Percentiles rank a stretch among this genome's conserved stretches.
phyloP scores from a whole-genome alignment of 2,329 filamentous ascomycete genomes.

The Grosmannia huntii region DNA sequence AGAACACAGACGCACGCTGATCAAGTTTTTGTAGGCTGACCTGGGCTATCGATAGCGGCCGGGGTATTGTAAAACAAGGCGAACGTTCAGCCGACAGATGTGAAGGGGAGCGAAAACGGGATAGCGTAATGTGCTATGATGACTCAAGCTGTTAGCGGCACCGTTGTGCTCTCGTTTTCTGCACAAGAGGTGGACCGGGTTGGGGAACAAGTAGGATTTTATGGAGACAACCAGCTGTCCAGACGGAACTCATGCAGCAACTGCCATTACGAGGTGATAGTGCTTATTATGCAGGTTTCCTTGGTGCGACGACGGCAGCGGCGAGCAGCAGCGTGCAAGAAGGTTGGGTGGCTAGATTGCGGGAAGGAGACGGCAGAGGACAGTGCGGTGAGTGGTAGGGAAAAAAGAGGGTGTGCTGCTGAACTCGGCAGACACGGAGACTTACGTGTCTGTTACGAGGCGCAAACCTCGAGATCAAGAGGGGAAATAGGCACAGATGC shows the following conservation, averaged over 20 bases:
- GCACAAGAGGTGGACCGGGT: background rate
- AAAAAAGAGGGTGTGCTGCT: background rate
- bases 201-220: background rate
- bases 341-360: background rate
- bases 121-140: background rate
- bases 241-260: slow-evolving; percentile 2
- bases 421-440: background rate
- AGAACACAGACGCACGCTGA: background rate
- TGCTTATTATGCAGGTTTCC: background rate
- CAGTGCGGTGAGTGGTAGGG: too few relatives aligned
- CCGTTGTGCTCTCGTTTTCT: background rate
- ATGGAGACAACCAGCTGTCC: slow-evolving; percentile 3
- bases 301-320: background rate
- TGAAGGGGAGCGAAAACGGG: background rate
- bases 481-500: background rate
- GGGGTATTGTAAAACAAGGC: background rate
- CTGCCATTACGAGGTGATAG: background rate
- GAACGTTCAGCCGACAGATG: background rate
- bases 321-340: background rate
- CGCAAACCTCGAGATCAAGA: background rate
- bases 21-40: background rate
- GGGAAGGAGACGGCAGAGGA: background rate
- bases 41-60: background rate
- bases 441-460: slow-evolving; percentile 3
- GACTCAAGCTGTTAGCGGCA: background rate